Base-by-base conservation (phyloP, 306 rosid genomes). In the Arachis stenosperma region DNA sequence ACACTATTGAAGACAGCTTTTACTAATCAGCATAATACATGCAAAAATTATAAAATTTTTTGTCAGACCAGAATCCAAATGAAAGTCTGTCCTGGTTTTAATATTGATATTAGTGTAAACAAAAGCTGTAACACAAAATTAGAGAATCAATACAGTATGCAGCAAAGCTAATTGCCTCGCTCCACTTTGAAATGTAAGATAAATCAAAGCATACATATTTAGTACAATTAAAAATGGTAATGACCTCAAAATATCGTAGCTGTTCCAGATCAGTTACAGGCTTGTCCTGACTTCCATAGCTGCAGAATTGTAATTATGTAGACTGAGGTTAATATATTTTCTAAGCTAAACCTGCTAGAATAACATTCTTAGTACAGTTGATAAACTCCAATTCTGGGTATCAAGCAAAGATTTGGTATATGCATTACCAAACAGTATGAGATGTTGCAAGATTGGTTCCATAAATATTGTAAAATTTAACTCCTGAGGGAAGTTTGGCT, bases 391-490 rank as follows among this genome's bases (percentile, higher is more conserved):
- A n/a, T 59, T 64, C 47, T 46, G 41, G 53, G 60, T 10, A 76
- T 48, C 58, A 36, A 54, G 52, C 22, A 52, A 66, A 42, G 47
- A 83, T 15, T 9, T 61, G 63, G 41, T 7, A 66, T 42, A 79
- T 75, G 60, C 70, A 71, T 79, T 94, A 94, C 99, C 99, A 85
- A 82, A 91, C 85, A 63, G 87, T 89, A 81, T 94, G 94, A n/a
- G 96, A 85, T 1, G 99, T 94, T 69, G 77, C 81, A 5, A 86
- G 81, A 91, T 67, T 81, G 65, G 75, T 84, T 82, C 91, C 99
- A 56, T 94, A 94, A 83, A 94, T 83, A 71, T 89, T 91, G 89
- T 86, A 94, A 82, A 94, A 94, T 81, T 94, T 91, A 73, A 94
- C 95, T 59, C 79, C 52, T 1, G 97, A 42, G 57, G 99, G 99